These are phyloP conservation scores for Solanum infundibuliforme DNA, from an alignment of 257 asterid genomes.

Conservation along the genomic window DNA sequence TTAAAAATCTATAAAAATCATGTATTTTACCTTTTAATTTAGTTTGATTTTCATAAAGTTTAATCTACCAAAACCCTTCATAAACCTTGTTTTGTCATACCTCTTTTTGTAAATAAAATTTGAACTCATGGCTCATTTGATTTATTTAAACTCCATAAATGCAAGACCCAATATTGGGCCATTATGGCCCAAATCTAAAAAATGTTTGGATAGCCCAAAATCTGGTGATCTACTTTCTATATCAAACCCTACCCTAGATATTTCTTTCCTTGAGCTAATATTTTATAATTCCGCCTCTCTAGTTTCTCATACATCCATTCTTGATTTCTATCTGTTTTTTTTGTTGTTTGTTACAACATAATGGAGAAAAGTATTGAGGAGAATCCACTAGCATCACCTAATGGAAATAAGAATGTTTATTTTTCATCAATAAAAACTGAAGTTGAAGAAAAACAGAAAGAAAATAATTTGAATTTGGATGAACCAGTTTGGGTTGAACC, in stretches of 20 bases:
- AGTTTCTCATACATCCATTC: not conserved
- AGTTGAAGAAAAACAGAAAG: not conserved
- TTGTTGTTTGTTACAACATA: not conserved
- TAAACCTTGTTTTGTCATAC: not conserved
- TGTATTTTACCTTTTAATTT: no score
- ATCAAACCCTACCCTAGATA: not conserved
- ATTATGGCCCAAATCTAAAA: not conserved
- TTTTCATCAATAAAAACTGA: not conserved
- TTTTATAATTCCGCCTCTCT: not conserved
- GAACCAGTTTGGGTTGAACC: not conserved
- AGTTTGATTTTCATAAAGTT: not conserved
- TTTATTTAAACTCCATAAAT: no score
- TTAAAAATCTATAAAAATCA: no score
- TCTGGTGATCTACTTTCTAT: not conserved
- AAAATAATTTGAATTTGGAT: no score
- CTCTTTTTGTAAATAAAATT: no score
- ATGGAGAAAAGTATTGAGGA: not conserved
- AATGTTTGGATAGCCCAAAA: not conserved
- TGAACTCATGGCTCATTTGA: not conserved
- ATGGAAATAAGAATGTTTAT: not conserved
- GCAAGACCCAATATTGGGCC: not conserved
- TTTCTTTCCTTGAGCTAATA: not conserved
- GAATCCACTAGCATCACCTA: not conserved
- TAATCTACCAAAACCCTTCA: not conserved
- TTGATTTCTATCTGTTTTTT: no score